phyloP scores from a whole-genome alignment of 208 protist species.

The Leishmania martiniquensis region DNA sequence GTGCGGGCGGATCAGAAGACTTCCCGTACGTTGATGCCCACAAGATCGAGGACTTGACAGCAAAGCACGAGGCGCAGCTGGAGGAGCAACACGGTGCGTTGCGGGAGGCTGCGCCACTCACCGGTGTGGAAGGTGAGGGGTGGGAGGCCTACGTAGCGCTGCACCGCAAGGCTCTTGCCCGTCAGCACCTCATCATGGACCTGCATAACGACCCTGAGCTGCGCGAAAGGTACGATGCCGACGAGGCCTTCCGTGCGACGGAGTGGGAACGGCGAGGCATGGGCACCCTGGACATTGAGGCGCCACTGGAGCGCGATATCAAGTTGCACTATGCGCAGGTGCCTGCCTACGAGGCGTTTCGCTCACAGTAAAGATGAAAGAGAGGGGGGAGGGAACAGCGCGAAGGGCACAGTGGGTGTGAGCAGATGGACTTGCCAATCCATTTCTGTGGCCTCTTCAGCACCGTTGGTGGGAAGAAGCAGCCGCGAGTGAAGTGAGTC shows the following conservation, averaged over 20 bases:
- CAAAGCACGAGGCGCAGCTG: slow-evolving; percentile 33
- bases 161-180: slow-evolving; percentile 76
- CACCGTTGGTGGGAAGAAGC: neutral
- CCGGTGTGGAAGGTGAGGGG: slow-evolving; percentile 84
- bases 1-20: slow-evolving; percentile 9
- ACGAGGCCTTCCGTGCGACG: slow-evolving; percentile 49
- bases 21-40: slow-evolving; percentile 79
- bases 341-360: slow-evolving; percentile 81
- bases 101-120: slow-evolving; percentile 69
- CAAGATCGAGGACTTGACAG: slow-evolving; percentile 64
- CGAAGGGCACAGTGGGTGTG: neutral
- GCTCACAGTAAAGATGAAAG: slow-evolving; percentile 39
- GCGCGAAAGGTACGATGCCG: slow-evolving; percentile 51
- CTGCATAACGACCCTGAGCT: slow-evolving; percentile 71
- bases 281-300: slow-evolving; percentile 54
- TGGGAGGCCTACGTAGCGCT: slow-evolving; percentile 86
- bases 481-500: neutral
- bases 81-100: slow-evolving; percentile 65
- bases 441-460: neutral
- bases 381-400: no score
- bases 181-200: slow-evolving; percentile 85
- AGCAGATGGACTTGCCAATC: neutral
- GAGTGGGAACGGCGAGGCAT: slow-evolving; percentile 74
- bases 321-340: slow-evolving; percentile 79
- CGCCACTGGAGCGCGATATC: slow-evolving; percentile 31